Evolutionary conservation across 2,329 filamentous ascomycete genomes (phyloP).

Genomic region (Aspergillus floridensis): DNA sequence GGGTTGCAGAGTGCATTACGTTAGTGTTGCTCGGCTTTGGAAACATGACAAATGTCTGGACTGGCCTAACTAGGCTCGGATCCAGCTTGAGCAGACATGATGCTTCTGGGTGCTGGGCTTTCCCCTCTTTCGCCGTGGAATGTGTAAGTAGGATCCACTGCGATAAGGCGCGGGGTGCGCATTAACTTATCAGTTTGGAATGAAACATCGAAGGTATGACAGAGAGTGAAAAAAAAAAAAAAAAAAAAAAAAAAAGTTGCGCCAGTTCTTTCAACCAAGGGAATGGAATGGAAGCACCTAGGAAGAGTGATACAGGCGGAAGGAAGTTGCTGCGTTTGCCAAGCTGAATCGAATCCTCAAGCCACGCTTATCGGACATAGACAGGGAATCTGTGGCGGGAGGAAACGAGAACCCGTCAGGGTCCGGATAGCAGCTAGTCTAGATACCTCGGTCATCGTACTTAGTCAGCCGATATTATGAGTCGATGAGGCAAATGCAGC

Average conservation of each 20-base stretch:
- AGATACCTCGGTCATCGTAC: neutral
- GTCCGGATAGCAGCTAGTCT: neutral
- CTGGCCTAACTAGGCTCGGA: constrained; percentile 4
- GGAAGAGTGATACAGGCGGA: neutral
- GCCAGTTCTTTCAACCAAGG: neutral
- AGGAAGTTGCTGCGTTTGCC: neutral
- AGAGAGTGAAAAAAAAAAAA: neutral
- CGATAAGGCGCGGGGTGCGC: neutral
- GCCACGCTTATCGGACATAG: neutral
- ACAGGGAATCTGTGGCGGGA: neutral
- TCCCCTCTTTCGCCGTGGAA: neutral
- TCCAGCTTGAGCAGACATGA: neutral
- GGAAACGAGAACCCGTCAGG: neutral
- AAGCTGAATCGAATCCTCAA: neutral
- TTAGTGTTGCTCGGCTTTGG: constrained; percentile 4
- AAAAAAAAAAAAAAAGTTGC: no score
- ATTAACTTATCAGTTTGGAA: neutral
- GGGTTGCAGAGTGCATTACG: neutral
- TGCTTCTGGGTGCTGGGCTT: neutral
- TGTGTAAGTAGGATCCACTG: neutral
- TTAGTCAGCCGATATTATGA: no score
- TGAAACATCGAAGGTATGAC: neutral
- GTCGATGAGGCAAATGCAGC: no score
- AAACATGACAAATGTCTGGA: constrained; percentile 4
- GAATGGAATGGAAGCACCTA: neutral